phyloP scores from a whole-genome alignment of 139 green algal genomes.

The Chlorella sp. region DNA sequence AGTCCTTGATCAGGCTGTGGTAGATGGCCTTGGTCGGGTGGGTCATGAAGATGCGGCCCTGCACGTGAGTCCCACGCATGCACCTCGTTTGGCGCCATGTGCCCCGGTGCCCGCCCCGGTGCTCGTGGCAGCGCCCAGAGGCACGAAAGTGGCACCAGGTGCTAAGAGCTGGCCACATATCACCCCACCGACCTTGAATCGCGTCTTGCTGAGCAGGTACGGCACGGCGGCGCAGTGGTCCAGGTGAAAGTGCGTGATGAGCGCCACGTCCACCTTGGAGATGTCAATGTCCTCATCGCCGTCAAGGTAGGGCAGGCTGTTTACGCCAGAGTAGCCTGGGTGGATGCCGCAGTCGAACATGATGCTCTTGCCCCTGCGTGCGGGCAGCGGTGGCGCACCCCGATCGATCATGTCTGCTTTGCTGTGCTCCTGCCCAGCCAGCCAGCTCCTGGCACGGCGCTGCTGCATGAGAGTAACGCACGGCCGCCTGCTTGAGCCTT shows the following conservation, averaged over 20 bases:
- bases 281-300: conserved; percentile 27
- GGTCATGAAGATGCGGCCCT: conserved; percentile 95
- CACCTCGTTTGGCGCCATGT: no score
- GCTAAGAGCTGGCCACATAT: not conserved
- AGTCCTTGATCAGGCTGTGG: conserved; percentile 81
- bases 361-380: conserved; percentile 65
- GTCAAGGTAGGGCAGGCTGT: conserved; percentile 89
- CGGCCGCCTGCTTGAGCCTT: no score
- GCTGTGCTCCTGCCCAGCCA: no score
- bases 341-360: conserved; percentile 98
- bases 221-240: conserved; percentile 96
- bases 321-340: conserved; percentile 75
- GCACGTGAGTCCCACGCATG: conserved; percentile 1
- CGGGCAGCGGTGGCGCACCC: no score
- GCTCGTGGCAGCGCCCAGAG: not conserved
- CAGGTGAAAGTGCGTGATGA: conserved; percentile 98
- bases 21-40: conserved; percentile 97
- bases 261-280: conserved; percentile 61
- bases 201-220: conserved; percentile 81
- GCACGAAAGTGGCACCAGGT: not conserved
- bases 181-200: conserved; percentile 62
- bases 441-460: no score
- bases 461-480: no score
- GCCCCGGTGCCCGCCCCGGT: no score
- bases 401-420: no score